These are phyloP conservation scores for Dryas integrifolia DNA, from an alignment of 331 rosid species.

Conservation along the genomic window DNA sequence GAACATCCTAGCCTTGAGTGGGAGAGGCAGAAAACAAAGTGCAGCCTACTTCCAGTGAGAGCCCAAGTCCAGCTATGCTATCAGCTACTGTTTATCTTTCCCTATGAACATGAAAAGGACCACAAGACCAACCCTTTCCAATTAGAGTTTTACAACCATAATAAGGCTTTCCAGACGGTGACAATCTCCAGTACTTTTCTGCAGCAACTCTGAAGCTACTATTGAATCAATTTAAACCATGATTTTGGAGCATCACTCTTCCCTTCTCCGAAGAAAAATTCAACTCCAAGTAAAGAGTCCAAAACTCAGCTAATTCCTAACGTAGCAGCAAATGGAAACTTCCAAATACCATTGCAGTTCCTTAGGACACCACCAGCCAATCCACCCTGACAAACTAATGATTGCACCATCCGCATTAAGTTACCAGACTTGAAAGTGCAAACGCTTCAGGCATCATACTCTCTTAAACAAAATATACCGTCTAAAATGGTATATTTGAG, in stretches of 20 bases:
- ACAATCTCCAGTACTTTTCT: background rate
- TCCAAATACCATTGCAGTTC: background rate
- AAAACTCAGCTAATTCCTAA: background rate
- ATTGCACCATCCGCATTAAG: background rate
- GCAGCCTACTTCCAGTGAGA: background rate
- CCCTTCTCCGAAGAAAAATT: background rate
- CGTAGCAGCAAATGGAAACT: background rate
- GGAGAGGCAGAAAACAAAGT: background rate
- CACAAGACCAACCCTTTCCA: background rate
- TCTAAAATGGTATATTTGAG: background rate
- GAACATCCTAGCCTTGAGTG: background rate
- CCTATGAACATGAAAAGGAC: background rate
- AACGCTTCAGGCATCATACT: background rate
- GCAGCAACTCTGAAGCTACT: background rate
- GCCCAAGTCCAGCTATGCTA: background rate
- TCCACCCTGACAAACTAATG: background rate
- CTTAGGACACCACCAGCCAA: background rate
- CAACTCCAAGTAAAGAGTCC: background rate
- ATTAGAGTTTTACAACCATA: constrained; percentile 1
- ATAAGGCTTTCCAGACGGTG: background rate
- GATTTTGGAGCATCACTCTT: background rate
- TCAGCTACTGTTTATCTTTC: background rate
- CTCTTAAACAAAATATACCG: background rate
- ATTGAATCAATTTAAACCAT: background rate
- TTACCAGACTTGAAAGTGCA: background rate